Percentiles rank a stretch among this genome's conserved stretches.
Conservation (phyloP, 164 flowering plant species). For the Litsea cubeba region DNA sequence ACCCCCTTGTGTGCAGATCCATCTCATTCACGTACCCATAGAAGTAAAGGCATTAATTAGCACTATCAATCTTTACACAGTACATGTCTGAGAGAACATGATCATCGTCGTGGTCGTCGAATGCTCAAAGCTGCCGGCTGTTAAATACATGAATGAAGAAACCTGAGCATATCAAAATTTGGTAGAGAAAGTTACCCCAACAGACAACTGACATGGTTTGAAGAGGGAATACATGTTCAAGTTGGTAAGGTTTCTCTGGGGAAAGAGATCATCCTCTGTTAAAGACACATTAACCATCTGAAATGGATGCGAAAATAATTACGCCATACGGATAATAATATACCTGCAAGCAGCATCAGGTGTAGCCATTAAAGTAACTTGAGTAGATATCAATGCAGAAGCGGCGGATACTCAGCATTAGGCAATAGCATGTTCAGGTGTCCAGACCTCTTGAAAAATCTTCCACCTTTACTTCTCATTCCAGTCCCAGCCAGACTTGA, state of each 20-base stretch:
- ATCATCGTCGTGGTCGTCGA: too few relatives aligned
- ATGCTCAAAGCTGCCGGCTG: neutral
- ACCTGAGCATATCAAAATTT: constrained; percentile 7
- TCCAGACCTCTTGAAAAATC: constrained; percentile 60
- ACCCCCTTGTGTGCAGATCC: neutral
- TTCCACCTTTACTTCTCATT: constrained; percentile 63
- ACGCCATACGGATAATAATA: neutral
- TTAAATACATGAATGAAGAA: constrained; percentile 10
- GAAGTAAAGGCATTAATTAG: constrained; percentile 11
- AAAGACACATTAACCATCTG: neutral
- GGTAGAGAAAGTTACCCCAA: constrained; percentile 1
- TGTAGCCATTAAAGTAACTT: neutral
- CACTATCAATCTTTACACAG: constrained; percentile 17
- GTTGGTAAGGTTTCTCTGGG: too few relatives aligned
- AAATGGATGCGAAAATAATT: neutral
- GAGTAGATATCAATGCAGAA: neutral
- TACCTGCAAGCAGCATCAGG: neutral
- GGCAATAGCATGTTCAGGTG: constrained; percentile 11
- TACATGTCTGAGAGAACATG: constrained; percentile 3
- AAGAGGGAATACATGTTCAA: neutral
- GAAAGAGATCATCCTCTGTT: neutral
- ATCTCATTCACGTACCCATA: constrained; percentile 9
- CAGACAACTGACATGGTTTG: neutral
- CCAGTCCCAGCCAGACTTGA: constrained; percentile 58
- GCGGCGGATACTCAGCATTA: neutral